Evolutionary conservation across 1,139 yeast species (phyloP), one percentile per base, ranked within the genome.

Genomic region (Saccharomyces hybrid): DNA sequence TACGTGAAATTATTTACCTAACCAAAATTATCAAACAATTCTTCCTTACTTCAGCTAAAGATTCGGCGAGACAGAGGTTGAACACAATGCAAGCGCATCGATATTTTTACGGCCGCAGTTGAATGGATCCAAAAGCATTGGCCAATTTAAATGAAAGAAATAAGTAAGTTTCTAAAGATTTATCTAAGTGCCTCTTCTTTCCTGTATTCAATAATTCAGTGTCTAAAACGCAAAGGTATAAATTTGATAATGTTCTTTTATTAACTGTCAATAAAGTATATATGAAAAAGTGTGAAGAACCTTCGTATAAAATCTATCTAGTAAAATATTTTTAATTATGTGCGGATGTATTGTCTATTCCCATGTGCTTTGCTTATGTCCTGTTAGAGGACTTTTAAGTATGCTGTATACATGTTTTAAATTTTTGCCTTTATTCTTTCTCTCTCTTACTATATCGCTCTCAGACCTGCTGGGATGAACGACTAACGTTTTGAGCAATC

Each of bases 401-500:
- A 34, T 14, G 42, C 3, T 11, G 19, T 19, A 19, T 19, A 19
- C n/a, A 38, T 9, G n/a, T 6, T 38, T 38, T 16, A 38, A 38
- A 9, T 3, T 14, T 34, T 14, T 34, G 42, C 16, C 5, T 11
- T 14, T 9, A n/a, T 14, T 11, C 38, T 16, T 19, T 38, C 23
- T 38, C 25, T 38, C 23, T 16, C 23, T 28, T 9, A 23, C 19
- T 28, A 28, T 46, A 14, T 27, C 32, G 14, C 32, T 46, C 19
- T 46, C 32, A 46, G 32, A 44, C 46, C 38, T 51, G 47, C 50
- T 34, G 42, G 11, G 44, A 38, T 38, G 44, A 38, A 38, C 25
- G 44, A 19, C 23, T 38, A 38, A 25, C 44, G 25, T 38, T 38
- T 38, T 38, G 44, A 9, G 58, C 46, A 3, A 58, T 31, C n/a